These are phyloP conservation scores for Rhododendron henanense DNA, from an alignment of 148 eudicot genomes.

Conservation along the genomic window DNA sequence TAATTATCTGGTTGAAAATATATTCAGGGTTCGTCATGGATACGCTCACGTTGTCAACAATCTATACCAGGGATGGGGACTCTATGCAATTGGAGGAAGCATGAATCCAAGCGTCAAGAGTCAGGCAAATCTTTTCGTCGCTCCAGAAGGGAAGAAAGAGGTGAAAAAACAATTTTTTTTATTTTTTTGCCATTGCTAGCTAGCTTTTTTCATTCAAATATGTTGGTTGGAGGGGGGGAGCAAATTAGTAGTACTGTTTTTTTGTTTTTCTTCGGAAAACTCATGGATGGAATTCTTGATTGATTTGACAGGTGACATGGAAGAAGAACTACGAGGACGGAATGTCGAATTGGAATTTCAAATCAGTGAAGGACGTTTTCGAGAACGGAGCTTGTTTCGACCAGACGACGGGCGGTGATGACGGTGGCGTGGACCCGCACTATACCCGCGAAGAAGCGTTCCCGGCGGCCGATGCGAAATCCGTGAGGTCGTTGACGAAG, in stretches of 20 bases:
- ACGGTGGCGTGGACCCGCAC: conserved; percentile 43
- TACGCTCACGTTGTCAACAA: conserved; percentile 96
- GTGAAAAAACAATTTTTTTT: conserved; percentile 18
- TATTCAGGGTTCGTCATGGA: conserved; percentile 65
- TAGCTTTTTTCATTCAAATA: neutral
- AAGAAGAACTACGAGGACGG: conserved; percentile 21
- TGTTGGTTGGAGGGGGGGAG: neutral
- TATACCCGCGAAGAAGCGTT: conserved; percentile 48
- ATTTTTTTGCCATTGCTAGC: neutral
- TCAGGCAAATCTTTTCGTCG: conserved; percentile 73
- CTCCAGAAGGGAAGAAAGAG: conserved; percentile 61
- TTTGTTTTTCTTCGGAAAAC: neutral
- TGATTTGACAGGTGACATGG: conserved; percentile 47
- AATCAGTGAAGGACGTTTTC: conserved; percentile 57
- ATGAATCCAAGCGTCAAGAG: conserved; percentile 77
- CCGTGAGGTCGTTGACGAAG: conserved; percentile 52
- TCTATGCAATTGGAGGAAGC: conserved; percentile 90
- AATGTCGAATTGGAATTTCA: conserved; percentile 31
- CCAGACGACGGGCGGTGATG: conserved; percentile 21
- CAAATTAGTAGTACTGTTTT: neutral
- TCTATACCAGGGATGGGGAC: conserved; percentile 75
- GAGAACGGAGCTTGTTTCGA: conserved; percentile 78
- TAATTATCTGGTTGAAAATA: neutral
- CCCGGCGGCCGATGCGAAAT: conserved; percentile 44
- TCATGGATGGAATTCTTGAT: neutral